Percentiles rank a stretch among this genome's conserved stretches.
These are phyloP conservation scores for Lantana camara DNA, from an alignment of 257 asterid genomes.

Conservation along the genomic window DNA sequence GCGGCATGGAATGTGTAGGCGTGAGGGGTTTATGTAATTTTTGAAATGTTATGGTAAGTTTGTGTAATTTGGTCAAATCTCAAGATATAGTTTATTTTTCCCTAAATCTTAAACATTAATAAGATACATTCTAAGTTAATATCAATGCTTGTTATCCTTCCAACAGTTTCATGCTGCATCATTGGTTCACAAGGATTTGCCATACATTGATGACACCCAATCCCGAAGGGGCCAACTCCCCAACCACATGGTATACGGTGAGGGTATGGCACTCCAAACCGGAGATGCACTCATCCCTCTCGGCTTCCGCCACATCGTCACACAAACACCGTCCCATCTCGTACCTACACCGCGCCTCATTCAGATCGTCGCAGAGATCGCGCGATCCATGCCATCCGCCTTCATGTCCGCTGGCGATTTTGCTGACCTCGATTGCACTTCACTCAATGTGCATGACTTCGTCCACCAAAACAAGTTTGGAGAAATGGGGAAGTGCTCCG, in stretches of 20 bases:
- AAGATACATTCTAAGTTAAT: too few relatives aligned
- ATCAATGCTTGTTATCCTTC: too few relatives aligned
- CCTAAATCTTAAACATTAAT: too few relatives aligned
- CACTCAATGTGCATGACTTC: slow-evolving; percentile 43
- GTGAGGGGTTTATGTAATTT: too few relatives aligned
- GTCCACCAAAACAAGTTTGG: slow-evolving; percentile 63
- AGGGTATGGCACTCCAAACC: slow-evolving; percentile 57
- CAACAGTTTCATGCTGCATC: slow-evolving; percentile 66
- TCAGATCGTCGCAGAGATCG: slow-evolving; percentile 53
- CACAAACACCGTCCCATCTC: slow-evolving; percentile 53
- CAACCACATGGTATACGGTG: slow-evolving; percentile 55
- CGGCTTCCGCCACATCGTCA: slow-evolving; percentile 60
- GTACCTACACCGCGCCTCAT: slow-evolving; percentile 48
- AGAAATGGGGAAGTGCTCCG: slow-evolving; percentile 64
- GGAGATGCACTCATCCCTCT: slow-evolving; percentile 69
- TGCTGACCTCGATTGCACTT: slow-evolving; percentile 57
- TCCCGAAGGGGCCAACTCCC: slow-evolving; percentile 61
- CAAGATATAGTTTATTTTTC: too few relatives aligned
- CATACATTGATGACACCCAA: slow-evolving; percentile 64
- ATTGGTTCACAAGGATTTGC: slow-evolving; percentile 57
- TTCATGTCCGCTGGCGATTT: slow-evolving; percentile 71
- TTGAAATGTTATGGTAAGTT: too few relatives aligned
- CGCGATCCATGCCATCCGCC: slow-evolving; percentile 62
- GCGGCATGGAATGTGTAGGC: too few relatives aligned
- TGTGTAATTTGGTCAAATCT: too few relatives aligned